These are phyloP conservation scores for Sarocladium kiliense DNA, from an alignment of 2,329 filamentous ascomycete species.

Conservation along the genomic window DNA sequence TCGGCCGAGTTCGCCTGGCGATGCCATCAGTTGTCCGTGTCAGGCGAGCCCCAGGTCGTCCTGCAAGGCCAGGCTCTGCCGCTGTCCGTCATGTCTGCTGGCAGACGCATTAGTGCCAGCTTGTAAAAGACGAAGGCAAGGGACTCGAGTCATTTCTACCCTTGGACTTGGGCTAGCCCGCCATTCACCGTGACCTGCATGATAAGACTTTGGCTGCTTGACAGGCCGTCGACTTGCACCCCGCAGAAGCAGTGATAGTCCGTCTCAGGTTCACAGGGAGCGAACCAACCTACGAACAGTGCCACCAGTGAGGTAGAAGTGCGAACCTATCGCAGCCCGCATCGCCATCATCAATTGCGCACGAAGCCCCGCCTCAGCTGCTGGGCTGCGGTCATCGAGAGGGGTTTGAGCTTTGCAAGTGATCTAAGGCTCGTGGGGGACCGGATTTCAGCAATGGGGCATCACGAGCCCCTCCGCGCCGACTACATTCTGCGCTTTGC, in stretches of 20 bases:
- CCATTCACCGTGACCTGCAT: too few species aligned
- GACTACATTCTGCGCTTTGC: slow-evolving; percentile 7
- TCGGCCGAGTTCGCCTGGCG: background rate
- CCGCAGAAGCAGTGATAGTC: background rate
- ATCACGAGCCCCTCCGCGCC: background rate
- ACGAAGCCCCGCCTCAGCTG: background rate
- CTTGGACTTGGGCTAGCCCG: too few species aligned
- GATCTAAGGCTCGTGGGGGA: background rate
- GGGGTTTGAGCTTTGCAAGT: background rate
- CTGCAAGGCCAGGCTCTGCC: background rate
- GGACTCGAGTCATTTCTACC: background rate
- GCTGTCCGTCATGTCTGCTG: background rate
- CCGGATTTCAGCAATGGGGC: background rate
- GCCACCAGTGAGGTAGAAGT: background rate
- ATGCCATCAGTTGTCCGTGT: background rate
- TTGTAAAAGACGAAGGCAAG: too few species aligned
- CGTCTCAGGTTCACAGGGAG: background rate
- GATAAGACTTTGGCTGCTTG: too few species aligned
- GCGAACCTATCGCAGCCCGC: background rate
- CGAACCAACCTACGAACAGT: background rate
- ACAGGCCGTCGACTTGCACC: too few species aligned
- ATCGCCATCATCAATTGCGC: background rate
- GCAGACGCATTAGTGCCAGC: background rate
- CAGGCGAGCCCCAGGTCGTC: background rate
- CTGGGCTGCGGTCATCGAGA: background rate